phyloP scores from a whole-genome alignment of 768 basidiomycete genomes.

The Tylopilus felleus region DNA sequence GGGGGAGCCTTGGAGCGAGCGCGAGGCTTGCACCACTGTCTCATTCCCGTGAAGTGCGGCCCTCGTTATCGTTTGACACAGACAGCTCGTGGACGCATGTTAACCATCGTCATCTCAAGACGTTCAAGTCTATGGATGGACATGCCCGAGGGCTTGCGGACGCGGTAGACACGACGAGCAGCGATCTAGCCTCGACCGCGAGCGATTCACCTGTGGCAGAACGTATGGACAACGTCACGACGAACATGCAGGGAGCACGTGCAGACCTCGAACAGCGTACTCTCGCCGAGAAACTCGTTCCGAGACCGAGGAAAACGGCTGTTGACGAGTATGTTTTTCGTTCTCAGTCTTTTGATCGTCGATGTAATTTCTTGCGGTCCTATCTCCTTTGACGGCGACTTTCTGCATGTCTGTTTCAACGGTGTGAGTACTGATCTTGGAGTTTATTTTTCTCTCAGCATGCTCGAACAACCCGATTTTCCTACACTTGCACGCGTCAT shows the following conservation, averaged over 20 bases:
- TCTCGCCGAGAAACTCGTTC: conserved; percentile 61
- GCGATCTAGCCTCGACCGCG: conserved; percentile 53
- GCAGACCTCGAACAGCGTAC: conserved; percentile 35
- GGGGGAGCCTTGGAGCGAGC: background rate
- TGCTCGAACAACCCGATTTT: conserved; percentile 58
- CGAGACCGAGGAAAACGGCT: conserved; percentile 60
- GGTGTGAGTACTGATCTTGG: conserved; percentile 6
- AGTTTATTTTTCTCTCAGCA: conserved; percentile 37
- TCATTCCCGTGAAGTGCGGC: conserved; percentile 14
- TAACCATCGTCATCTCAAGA: conserved; percentile 37
- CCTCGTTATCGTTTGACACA: conserved; percentile 37
- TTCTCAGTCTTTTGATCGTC: background rate
- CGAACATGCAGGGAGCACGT: conserved; percentile 31
- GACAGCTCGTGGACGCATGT: conserved; percentile 74
- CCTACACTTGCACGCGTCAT: conserved; percentile 61
- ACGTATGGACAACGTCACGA: conserved; percentile 28
- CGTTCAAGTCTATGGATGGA: conserved; percentile 7
- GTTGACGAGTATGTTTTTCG: conserved; percentile 63
- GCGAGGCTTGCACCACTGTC: conserved; percentile 4
- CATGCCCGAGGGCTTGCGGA: conserved; percentile 14
- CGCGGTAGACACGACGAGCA: conserved; percentile 39
- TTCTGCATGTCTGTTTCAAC: background rate
- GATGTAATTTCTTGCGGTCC: too few relatives aligned
- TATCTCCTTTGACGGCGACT: background rate
- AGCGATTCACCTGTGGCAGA: conserved; percentile 38